These are phyloP conservation scores for Apium graveolens DNA, from an alignment of 129 eudicot genomes.

Conservation along the genomic window DNA sequence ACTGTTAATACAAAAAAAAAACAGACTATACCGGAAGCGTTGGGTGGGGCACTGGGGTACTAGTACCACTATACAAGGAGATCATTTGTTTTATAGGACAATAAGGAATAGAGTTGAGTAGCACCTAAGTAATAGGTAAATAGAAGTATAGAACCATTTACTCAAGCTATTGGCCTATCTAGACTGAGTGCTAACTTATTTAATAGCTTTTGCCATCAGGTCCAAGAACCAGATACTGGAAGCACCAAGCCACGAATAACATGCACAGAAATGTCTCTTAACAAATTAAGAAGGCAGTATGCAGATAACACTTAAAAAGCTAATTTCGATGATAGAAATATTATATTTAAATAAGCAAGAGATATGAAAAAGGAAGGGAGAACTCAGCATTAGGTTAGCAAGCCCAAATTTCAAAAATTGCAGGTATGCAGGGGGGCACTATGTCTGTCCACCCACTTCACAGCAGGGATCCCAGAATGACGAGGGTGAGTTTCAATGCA, in stretches of 20 bases:
- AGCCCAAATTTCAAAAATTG: not conserved
- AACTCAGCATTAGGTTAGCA: not conserved
- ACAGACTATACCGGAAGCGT: not conserved
- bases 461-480: not conserved
- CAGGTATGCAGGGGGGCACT: not conserved
- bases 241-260: not conserved
- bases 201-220: not conserved
- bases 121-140: not conserved
- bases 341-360: not conserved
- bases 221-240: not conserved
- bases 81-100: not conserved
- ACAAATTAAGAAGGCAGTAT: not conserved
- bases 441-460: not conserved
- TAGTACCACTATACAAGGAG: not conserved
- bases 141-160: not conserved
- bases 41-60: too few relatives aligned
- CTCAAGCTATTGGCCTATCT: not conserved
- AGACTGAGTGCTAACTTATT: not conserved
- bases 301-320: constrained; percentile 2
- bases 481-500: not conserved
- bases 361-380: not conserved
- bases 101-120: not conserved
- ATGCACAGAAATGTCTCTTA: not conserved
- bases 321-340: not conserved
- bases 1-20: too few relatives aligned